A percentile compares a stretch with the other conserved stretches of the same genome.
phyloP scores from a whole-genome alignment of 257 asterid genomes.

The Buddleja alternifolia region DNA sequence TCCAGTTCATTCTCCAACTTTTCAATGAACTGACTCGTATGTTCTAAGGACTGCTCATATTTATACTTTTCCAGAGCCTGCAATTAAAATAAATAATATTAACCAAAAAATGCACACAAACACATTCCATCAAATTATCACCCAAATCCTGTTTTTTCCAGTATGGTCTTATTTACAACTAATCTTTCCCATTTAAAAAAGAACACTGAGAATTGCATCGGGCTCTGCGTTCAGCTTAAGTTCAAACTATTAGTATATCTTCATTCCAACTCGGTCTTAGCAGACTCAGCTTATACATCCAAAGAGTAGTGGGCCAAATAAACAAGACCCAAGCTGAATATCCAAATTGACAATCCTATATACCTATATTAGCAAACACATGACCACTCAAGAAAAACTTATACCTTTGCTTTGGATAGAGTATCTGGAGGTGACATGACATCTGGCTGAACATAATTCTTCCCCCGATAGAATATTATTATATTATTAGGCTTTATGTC shows the following conservation, averaged over 20 bases:
- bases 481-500: slow-evolving; percentile 75
- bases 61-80: slow-evolving; percentile 89
- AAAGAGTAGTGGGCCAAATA: not conserved
- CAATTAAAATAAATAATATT: slow-evolving; percentile 23
- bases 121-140: slow-evolving; percentile 2
- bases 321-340: slow-evolving; percentile 23
- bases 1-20: slow-evolving; percentile 86
- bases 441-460: slow-evolving; percentile 83
- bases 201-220: slow-evolving; percentile 3
- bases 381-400: not conserved
- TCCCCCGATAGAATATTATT: slow-evolving; percentile 82
- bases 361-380: slow-evolving; percentile 7
- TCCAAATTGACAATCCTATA: slow-evolving; percentile 4
- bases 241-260: not conserved
- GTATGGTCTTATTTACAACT: not conserved
- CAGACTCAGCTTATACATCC: slow-evolving; percentile 2
- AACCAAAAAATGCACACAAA: slow-evolving; percentile 9
- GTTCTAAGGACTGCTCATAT: slow-evolving; percentile 85
- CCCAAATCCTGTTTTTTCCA: not conserved
- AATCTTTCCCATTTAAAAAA: slow-evolving; percentile 4
- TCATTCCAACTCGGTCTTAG: not conserved
- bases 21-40: slow-evolving; percentile 86
- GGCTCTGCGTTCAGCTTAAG: not conserved
- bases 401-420: slow-evolving; percentile 92
- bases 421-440: slow-evolving; percentile 90